Evolutionary conservation across 1,284 basidiomycete species (phyloP), one percentile per base, ranked within the genome.

Genomic region (Exobasidium rhododendri): DNA sequence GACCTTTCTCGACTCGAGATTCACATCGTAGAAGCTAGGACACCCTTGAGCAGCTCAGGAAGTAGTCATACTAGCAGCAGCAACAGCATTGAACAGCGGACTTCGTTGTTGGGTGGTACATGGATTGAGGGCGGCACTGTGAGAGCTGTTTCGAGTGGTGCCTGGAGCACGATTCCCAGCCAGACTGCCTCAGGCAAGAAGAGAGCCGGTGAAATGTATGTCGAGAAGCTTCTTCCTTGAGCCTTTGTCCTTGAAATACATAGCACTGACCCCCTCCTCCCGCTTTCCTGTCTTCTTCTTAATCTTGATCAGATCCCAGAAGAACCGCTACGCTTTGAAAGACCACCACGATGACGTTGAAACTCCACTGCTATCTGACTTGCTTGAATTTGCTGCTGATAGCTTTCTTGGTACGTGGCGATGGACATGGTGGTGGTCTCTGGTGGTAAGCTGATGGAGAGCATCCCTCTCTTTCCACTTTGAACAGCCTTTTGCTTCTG

Each of bases 401-500:
- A 57, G 59, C 60, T 71, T 68, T 35, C 57, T 73, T 4, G 68
- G 70, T 72, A 52, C 7, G 70, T 61, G 14, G 14, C 2, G 4
- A 7, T 24, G n/a, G 3, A 3, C 4, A 3, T 4, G 28, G n/a
- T 26, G 50, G 28, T 26, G 20, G 50, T 56, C 4, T 22, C n/a
- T n/a, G n/a, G n/a, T n/a, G n/a, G n/a, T n/a, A n/a, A n/a, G n/a
- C n/a, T 44, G 13, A 20, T 46, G 40, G 14, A 24, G 30, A 17
- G 17, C 14, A 22, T n/a, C 44, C 24, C 10, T 22, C 22, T 6
- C 26, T 58, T 31, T 51, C 14, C 7, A 31, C 22, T 47, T 26
- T 61, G 49, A n/a, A 3, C 73, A 92, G 91, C 89, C 1, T 90
- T 89, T 68, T 84, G 89, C 17, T 92, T 89, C 77, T 94, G 92